Conservation (phyloP, 257 asterid species). For the Euphrasia confusa region DNA sequence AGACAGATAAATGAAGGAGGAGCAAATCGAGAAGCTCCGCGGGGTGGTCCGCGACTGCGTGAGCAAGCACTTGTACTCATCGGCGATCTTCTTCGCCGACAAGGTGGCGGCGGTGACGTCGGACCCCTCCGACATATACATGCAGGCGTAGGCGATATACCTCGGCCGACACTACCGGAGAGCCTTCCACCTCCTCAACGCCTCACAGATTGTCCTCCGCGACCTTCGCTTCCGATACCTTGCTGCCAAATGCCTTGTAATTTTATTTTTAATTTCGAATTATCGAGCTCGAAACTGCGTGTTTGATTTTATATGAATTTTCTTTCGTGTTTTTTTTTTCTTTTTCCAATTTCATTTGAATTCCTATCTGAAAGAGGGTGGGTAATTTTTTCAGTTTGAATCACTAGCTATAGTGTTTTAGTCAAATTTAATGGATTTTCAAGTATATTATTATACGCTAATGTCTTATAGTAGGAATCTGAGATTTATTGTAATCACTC, state of each 20-base stretch:
- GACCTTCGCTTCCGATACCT: slow-evolving; percentile 98
- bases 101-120: slow-evolving; percentile 94
- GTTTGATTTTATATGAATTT: slow-evolving; percentile 1
- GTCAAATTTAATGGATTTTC: background rate
- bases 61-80: slow-evolving; percentile 93
- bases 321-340: background rate
- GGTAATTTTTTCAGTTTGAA: slow-evolving; percentile 12
- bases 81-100: slow-evolving; percentile 97
- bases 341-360: slow-evolving; percentile 3
- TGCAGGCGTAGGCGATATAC: slow-evolving; percentile 98
- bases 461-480: background rate
- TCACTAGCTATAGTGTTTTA: background rate
- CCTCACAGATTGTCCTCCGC: slow-evolving; percentile 92
- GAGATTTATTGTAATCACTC: background rate
- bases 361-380: slow-evolving; percentile 5
- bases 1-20: slow-evolving; percentile 60
- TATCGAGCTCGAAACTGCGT: slow-evolving; percentile 2
- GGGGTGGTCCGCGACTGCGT: slow-evolving; percentile 95
- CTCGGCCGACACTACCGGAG: slow-evolving; percentile 94
- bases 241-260: slow-evolving; percentile 96
- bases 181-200: slow-evolving; percentile 92
- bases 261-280: slow-evolving; percentile 10
- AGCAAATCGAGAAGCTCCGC: slow-evolving; percentile 79
- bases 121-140: slow-evolving; percentile 94
- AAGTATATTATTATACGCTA: slow-evolving; percentile 10